Base-by-base conservation (phyloP, 352 stramenopile species). In the Phytophthora sojae region DNA sequence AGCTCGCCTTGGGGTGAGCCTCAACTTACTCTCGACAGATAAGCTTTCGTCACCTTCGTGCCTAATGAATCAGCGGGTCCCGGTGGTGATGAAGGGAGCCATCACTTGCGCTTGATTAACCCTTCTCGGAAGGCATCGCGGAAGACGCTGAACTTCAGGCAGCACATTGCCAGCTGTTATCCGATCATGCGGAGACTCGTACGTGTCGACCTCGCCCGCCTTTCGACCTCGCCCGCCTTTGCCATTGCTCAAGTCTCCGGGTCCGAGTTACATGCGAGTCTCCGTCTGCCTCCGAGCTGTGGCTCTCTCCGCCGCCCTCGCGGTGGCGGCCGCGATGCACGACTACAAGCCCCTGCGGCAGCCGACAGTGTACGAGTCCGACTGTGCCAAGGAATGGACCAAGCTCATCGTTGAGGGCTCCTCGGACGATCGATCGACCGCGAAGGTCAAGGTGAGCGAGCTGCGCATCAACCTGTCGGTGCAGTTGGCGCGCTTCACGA, bases 381-480 rank as follows among this genome's bases (percentile, higher is more conserved):
- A 79, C 11, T 88, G 80, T 49, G 79, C 77, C 37, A 75, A 81
- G 59, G 63, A 70, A 53, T 82, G 69, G 73, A 61, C 55, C 44
- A 57, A 74, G 53, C 73, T 83, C 58, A 64, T 56, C 70, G 57
- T 32, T 19, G 63, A 45, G 1, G 59, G 60, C 29, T 73, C 60
- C 32, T 66, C 52, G 45, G 57, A 61, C 25, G 53, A 85, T 12
- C 80, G 69, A 59, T 68, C 82, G 23, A 69, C 71, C 42, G 75
- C 84, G 19, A 79, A 79, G 60, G 75, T 64, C 63, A 74, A 76
- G 35, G 73, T 80, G 12, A 83, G 82, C 64, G 77, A 84, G 66
- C 64, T 93, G 30, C 65, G 78, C 21, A 74, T 93, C 21, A 83
- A 90, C 63, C 71, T 93, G 60, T 79, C 80, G 11, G 86, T 93